Evolutionary conservation across 345 rosid genomes (phyloP), one percentile per base, ranked within the genome.

Genomic region (Capsella bursapastoris): DNA sequence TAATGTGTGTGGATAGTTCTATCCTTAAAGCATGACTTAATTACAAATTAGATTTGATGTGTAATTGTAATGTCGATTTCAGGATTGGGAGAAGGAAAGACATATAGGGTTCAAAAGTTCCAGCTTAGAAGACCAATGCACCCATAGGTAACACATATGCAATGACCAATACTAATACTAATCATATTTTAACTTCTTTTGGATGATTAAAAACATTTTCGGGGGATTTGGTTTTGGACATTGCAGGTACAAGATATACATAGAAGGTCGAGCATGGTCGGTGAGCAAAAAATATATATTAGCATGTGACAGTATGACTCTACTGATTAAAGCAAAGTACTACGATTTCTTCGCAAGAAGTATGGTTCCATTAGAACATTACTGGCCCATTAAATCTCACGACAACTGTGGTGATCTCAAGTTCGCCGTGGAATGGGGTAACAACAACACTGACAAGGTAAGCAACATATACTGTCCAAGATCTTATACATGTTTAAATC

Each of bases 401-500:
- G 43, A 64, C 15, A 77, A 71, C 51, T 85, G 86, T 74, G 50
- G 67, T 35, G 84, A 82, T 61, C 78, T 85, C 62, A 79, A 83
- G 51, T 81, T 81, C 37, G 86, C 85, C 1, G 88, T 85, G 2
- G 83, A 85, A 28, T 85, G 88, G 88, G 88, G 84, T 32, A 85
- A 85, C 53, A 66, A 77, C 45, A 78, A 83, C 64, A 64, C 79
- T 12, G 15, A 62, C 1, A 71, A 85, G 82, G 86, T 82, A 31
- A 58, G 41, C 31, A 49, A 38, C 48, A 44, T 29, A 38, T 25
- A 41, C 1, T 38, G 6, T 25, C 27, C 12, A 68, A 7, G 5
- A 55, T 27, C 10, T 22, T 55, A 57, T 10, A 29, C 13, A 25
- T 67, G 2, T 38, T 8, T 31, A 1, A 18, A 3, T 31, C 34